Evolutionary conservation across 495 filamentous ascomycete genomes (phyloP).

Genomic region (Penicillium robsamsonii): DNA sequence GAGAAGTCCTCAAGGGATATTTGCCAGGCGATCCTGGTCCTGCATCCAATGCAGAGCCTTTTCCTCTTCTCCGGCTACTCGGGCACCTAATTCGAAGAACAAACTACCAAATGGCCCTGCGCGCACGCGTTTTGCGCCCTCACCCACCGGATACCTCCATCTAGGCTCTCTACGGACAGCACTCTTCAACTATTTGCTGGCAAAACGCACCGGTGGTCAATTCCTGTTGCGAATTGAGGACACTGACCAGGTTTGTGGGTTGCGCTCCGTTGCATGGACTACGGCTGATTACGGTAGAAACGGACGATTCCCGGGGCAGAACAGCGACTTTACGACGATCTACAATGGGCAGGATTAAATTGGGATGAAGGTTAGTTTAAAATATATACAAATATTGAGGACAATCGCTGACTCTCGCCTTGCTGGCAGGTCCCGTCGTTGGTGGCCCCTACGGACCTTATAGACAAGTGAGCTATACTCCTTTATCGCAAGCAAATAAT

Average conservation of each 20-base stretch:
- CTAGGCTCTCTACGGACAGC: slow-evolving; percentile 89
- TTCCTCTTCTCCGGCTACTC: slow-evolving; percentile 32
- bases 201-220: slow-evolving; percentile 85
- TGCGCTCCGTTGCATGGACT: neutral
- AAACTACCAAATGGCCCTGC: slow-evolving; percentile 62
- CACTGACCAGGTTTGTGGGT: slow-evolving; percentile 73
- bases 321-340: slow-evolving; percentile 67
- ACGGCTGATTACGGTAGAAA: slow-evolving; percentile 56
- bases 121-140: slow-evolving; percentile 91
- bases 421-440: slow-evolving; percentile 64
- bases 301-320: slow-evolving; percentile 77
- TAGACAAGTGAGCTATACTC: slow-evolving; percentile 60
- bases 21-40: slow-evolving; percentile 41
- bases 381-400: neutral
- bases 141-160: slow-evolving; percentile 91
- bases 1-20: slow-evolving; percentile 28
- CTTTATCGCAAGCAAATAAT: neutral
- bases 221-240: slow-evolving; percentile 93
- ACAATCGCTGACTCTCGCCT: slow-evolving; percentile 6
- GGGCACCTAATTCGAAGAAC: slow-evolving; percentile 32
- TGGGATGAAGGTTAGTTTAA: slow-evolving; percentile 80
- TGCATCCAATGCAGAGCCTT: slow-evolving; percentile 41
- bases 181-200: slow-evolving; percentile 86
- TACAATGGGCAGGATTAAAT: slow-evolving; percentile 82
- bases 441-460: slow-evolving; percentile 83